Evolutionary conservation across 2,329 filamentous ascomycete species (phyloP).

Genomic region (Orbilia quercus): DNA sequence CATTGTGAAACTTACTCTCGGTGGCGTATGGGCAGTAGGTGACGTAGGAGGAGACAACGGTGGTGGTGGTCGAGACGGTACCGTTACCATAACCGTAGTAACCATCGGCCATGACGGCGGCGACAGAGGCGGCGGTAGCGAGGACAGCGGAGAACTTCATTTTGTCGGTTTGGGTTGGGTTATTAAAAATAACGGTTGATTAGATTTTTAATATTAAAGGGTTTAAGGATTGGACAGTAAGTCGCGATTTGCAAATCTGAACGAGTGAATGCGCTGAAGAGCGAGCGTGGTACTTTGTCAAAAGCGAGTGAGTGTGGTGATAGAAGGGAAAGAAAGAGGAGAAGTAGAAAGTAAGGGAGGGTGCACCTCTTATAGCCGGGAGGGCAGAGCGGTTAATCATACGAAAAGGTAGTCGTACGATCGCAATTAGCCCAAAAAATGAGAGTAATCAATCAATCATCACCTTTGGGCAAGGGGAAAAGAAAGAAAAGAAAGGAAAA

Average conservation of each 20-base stretch:
- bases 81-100: slow-evolving; percentile 34
- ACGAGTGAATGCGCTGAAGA: slow-evolving; percentile 57
- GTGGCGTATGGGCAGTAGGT: slow-evolving; percentile 46
- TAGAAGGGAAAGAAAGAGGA: slow-evolving; percentile 49
- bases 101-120: slow-evolving; percentile 31
- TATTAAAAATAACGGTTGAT: slow-evolving; percentile 51
- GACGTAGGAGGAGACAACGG: slow-evolving; percentile 48
- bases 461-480: slow-evolving; percentile 23
- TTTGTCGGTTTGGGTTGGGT: slow-evolving; percentile 51
- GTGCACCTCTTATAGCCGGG: slow-evolving; percentile 53
- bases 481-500: slow-evolving; percentile 25
- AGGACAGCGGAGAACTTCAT: slow-evolving; percentile 56
- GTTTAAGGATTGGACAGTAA: slow-evolving; percentile 42
- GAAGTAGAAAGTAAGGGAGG: slow-evolving; percentile 49
- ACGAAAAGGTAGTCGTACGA: slow-evolving; percentile 47
- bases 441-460: background rate
- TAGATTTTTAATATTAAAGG: slow-evolving; percentile 38
- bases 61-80: slow-evolving; percentile 44
- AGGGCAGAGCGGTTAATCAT: slow-evolving; percentile 29
- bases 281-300: slow-evolving; percentile 57
- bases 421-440: slow-evolving; percentile 22
- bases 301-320: slow-evolving; percentile 57
- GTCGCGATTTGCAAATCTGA: slow-evolving; percentile 55
- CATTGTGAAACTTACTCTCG: background rate
- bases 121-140: slow-evolving; percentile 44